A percentile compares a stretch with the other conserved stretches of the same genome.
Conservation (phyloP, 2,329 filamentous ascomycete species). For the Onygenales sp. region DNA sequence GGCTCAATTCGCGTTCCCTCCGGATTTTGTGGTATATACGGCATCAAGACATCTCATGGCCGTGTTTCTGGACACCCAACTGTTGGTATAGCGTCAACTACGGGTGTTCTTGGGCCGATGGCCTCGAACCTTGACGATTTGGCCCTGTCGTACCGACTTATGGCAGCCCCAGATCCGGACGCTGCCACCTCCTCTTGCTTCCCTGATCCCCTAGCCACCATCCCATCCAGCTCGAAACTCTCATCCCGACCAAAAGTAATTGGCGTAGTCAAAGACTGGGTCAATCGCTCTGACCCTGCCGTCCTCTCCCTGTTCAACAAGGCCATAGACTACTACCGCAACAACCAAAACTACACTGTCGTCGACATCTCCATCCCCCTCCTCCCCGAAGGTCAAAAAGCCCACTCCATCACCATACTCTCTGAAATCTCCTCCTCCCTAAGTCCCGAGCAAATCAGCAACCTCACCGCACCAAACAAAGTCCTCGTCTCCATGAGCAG, state of each 20-base stretch:
- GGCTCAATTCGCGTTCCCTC: constrained; percentile 67
- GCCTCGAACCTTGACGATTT: constrained; percentile 68
- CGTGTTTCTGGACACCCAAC: constrained; percentile 54
- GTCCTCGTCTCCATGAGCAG: constrained; percentile 56
- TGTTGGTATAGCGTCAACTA: constrained; percentile 49
- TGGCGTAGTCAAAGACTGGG: constrained; percentile 61
- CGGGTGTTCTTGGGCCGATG: constrained; percentile 64
- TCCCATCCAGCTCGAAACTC: constrained; percentile 30
- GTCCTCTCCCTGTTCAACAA: constrained; percentile 55
- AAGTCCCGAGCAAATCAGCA: constrained; percentile 41
- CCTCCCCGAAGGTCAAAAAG: constrained; percentile 61
- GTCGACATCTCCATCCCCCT: constrained; percentile 44
- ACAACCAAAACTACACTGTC: constrained; percentile 30
- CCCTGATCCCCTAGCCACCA: constrained; percentile 40
- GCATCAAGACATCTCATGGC: constrained; percentile 69
- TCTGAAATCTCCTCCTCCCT: constrained; percentile 53
- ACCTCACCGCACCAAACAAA: constrained; percentile 58
- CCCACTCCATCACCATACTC: constrained; percentile 70
- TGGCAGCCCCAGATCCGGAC: constrained; percentile 61
- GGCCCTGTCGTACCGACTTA: constrained; percentile 69
- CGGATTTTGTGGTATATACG: constrained; percentile 69
- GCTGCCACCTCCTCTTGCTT: constrained; percentile 55
- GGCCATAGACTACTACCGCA: constrained; percentile 47
- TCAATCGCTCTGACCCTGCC: constrained; percentile 55
- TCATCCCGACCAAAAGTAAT: constrained; percentile 45